phyloP scores from a whole-genome alignment of 2,329 filamentous ascomycete species.

The Aspergillus fructus region DNA sequence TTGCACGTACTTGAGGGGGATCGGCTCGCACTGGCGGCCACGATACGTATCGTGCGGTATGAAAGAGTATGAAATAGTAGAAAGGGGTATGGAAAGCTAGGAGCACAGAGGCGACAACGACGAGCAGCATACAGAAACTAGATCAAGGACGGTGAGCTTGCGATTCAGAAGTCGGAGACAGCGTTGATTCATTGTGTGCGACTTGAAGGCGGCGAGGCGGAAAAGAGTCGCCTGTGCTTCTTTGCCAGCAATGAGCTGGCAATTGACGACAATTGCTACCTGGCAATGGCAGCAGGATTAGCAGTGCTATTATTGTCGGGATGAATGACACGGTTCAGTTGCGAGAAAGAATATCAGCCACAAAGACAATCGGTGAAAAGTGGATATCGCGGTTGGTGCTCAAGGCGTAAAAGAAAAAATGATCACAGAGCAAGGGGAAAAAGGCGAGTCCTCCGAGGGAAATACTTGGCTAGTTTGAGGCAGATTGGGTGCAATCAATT shows the following conservation, averaged over 20 bases:
- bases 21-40: constrained; percentile 14
- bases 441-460: constrained; percentile 12
- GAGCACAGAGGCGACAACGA: constrained; percentile 26
- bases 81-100: constrained; percentile 29
- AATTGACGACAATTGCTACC: constrained; percentile 11
- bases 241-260: constrained; percentile 20
- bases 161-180: constrained; percentile 22
- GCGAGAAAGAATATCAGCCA: constrained; percentile 17
- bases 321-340: constrained; percentile 5
- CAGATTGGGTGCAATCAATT: constrained; percentile 10
- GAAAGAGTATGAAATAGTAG: constrained; percentile 10
- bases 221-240: constrained; percentile 15
- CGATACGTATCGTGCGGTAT: not conserved
- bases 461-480: constrained; percentile 7
- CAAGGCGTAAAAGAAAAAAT: constrained; percentile 4
- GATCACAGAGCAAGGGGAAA: constrained; percentile 17
- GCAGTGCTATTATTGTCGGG: constrained; percentile 8
- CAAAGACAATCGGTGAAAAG: constrained; percentile 17
- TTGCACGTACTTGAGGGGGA: constrained; percentile 10
- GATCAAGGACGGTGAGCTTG: constrained; percentile 21
- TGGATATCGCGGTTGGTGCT: constrained; percentile 8
- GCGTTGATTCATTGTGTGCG: constrained; percentile 37
- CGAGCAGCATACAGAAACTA: constrained; percentile 15
- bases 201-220: constrained; percentile 24
- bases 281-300: not conserved